phyloP scores from a whole-genome alignment of 768 basidiomycete genomes.

The Russula olivacea region DNA sequence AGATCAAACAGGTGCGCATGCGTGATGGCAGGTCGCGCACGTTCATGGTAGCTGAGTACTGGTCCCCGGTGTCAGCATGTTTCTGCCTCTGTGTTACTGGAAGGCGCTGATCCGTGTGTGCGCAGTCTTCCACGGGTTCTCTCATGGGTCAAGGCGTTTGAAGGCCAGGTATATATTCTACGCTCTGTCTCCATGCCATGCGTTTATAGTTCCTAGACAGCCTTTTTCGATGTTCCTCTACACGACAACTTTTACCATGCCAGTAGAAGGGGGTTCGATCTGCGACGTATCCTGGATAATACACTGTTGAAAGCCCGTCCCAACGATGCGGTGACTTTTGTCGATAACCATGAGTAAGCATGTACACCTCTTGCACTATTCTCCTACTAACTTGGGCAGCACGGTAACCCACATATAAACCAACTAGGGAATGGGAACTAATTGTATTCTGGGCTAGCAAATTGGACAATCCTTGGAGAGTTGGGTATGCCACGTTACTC shows the following conservation, averaged over 20 bases:
- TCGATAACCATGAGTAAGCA: slow-evolving; percentile 84
- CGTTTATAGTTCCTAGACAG: slow-evolving; percentile 43
- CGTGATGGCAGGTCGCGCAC: slow-evolving; percentile 41
- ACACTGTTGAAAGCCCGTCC: slow-evolving; percentile 66
- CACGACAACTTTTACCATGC: slow-evolving; percentile 80
- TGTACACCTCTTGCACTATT: slow-evolving; percentile 7
- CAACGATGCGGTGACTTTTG: slow-evolving; percentile 81
- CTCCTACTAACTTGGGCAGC: slow-evolving; percentile 33
- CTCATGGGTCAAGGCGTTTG: slow-evolving; percentile 54
- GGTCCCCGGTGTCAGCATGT: slow-evolving; percentile 59
- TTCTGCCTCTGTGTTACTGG: background rate
- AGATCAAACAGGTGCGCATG: slow-evolving; percentile 52
- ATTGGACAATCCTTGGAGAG: slow-evolving; percentile 75
- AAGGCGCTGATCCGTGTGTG: slow-evolving; percentile 31
- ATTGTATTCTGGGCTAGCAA: slow-evolving; percentile 37
- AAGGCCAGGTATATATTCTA: slow-evolving; percentile 49
- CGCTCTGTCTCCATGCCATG: background rate
- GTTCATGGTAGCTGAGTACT: slow-evolving; percentile 77
- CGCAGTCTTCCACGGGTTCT: slow-evolving; percentile 40
- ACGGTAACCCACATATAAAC: slow-evolving; percentile 43
- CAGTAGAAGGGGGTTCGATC: slow-evolving; percentile 69
- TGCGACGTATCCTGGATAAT: slow-evolving; percentile 64
- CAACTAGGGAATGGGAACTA: background rate
- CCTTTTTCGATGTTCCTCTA: slow-evolving; percentile 89
- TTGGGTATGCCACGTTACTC: slow-evolving; percentile 49